Percentiles rank a stretch among this genome's conserved stretches.
Evolutionary conservation across 352 stramenopile genomes (phyloP).

Genomic region (Hyphochytrium catenoides): DNA sequence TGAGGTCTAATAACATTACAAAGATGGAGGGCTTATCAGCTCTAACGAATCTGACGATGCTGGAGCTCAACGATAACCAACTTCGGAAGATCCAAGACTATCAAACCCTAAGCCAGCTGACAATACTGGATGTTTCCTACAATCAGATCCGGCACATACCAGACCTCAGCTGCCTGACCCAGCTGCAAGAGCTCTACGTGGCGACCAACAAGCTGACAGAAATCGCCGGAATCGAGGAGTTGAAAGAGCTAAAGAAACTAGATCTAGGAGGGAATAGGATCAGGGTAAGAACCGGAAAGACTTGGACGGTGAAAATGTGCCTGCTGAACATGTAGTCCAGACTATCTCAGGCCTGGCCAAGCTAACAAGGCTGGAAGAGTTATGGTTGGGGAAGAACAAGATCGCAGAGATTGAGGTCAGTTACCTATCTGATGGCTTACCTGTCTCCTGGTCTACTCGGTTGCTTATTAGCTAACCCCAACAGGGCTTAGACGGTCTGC

Average conservation of each 20-base stretch:
- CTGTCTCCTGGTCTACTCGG: slow-evolving; percentile 6
- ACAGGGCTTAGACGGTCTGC: slow-evolving; percentile 42
- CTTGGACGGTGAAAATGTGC: slow-evolving; percentile 6
- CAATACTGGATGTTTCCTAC: slow-evolving; percentile 83
- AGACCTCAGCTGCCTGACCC: slow-evolving; percentile 34
- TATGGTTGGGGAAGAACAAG: slow-evolving; percentile 97
- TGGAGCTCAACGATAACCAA: slow-evolving; percentile 97
- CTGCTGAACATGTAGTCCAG: slow-evolving; percentile 28
- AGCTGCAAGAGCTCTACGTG: slow-evolving; percentile 74
- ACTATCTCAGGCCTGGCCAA: slow-evolving; percentile 72
- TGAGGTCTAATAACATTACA: slow-evolving; percentile 46
- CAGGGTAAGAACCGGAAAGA: slow-evolving; percentile 10
- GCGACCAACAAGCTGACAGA: slow-evolving; percentile 95
- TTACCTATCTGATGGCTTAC: neutral
- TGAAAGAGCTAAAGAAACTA: slow-evolving; percentile 73
- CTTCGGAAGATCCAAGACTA: slow-evolving; percentile 57
- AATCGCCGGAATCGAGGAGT: slow-evolving; percentile 63
- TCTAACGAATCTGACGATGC: slow-evolving; percentile 44
- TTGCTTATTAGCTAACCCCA: slow-evolving; percentile 6
- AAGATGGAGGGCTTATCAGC: slow-evolving; percentile 44
- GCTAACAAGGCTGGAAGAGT: slow-evolving; percentile 68
- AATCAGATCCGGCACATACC: slow-evolving; percentile 81
- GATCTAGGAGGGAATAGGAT: slow-evolving; percentile 90
- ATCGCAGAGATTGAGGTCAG: slow-evolving; percentile 64
- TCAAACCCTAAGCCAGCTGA: slow-evolving; percentile 26